These are phyloP conservation scores for Epichloe sibirici DNA, from an alignment of 2,329 filamentous ascomycete genomes.

Conservation along the genomic window DNA sequence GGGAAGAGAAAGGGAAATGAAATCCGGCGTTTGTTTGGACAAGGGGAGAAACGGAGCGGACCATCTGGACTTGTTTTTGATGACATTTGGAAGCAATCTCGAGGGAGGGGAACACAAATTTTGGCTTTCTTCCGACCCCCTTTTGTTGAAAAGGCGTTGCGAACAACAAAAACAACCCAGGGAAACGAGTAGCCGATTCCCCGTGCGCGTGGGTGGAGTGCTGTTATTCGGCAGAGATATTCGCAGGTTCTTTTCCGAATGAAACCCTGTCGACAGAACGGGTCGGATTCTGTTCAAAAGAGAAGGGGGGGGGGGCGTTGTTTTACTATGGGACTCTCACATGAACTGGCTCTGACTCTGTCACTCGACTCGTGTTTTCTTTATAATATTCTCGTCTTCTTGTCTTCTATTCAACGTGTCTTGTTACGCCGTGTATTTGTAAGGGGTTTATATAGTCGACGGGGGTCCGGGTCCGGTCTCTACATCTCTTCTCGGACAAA, in stretches of 20 bases:
- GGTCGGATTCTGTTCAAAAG: not conserved
- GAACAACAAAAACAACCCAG: not conserved
- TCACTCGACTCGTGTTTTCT: not conserved
- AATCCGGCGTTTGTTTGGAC: conserved; percentile 4
- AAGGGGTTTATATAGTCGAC: no score
- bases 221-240: no score
- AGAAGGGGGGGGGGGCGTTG: not conserved
- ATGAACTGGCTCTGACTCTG: not conserved
- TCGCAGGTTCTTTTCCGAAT: no score
- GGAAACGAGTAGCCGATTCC: no score
- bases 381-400: conserved; percentile 2
- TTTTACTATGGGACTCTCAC: not conserved
- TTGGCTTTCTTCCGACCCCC: not conserved
- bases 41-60: not conserved
- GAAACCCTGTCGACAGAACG: no score
- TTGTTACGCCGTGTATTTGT: no score
- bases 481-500: no score
- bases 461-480: no score
- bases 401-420: conserved; percentile 1
- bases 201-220: no score
- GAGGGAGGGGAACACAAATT: not conserved
- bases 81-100: not conserved
- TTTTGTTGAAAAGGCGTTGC: not conserved
- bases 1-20: not conserved
- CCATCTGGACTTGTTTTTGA: not conserved